Percentiles rank a stretch among this genome's conserved stretches.
These are phyloP conservation scores for Melastoma candidum DNA, from an alignment of 441 rosid species.

Conservation along the genomic window DNA sequence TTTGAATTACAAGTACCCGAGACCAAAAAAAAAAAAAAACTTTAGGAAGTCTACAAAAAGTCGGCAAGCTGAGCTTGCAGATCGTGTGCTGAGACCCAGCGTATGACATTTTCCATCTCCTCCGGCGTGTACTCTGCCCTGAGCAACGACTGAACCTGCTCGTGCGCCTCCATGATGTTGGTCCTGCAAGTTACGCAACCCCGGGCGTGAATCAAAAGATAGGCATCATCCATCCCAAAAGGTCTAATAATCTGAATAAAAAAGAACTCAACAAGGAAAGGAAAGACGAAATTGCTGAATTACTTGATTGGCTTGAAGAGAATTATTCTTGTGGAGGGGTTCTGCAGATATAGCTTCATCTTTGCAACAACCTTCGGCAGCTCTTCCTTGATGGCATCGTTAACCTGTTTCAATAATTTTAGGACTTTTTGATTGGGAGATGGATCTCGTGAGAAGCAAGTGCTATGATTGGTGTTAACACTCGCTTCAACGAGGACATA, in stretches of 20 bases:
- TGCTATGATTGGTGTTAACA: slow-evolving; percentile 1
- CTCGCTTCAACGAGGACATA: slow-evolving; percentile 18
- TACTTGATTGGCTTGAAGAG: slow-evolving; percentile 97
- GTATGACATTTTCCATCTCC: slow-evolving; percentile 49
- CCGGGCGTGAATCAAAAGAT: not conserved
- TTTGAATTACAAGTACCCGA: too few relatives aligned
- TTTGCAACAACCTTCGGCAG: slow-evolving; percentile 63
- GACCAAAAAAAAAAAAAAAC: too few relatives aligned
- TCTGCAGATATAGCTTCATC: slow-evolving; percentile 92
- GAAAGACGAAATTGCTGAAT: slow-evolving; percentile 15
- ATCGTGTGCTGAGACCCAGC: slow-evolving; percentile 52
- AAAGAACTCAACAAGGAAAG: not conserved
- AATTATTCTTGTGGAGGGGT: slow-evolving; percentile 71
- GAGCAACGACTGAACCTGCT: slow-evolving; percentile 60
- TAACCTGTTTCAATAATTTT: slow-evolving; percentile 39
- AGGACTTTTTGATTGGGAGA: too few relatives aligned
- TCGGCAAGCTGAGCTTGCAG: slow-evolving; percentile 74
- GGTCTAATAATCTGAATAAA: not conserved
- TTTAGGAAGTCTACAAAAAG: slow-evolving; percentile 25
- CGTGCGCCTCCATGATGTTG: slow-evolving; percentile 89
- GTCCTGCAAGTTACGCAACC: slow-evolving; percentile 44
- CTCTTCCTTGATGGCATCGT: slow-evolving; percentile 65
- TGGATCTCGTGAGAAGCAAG: too few relatives aligned
- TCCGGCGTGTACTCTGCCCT: slow-evolving; percentile 65
- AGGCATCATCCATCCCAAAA: not conserved